Evolutionary conservation across 345 rosid species (phyloP).

Genomic region (Salix purpurea): DNA sequence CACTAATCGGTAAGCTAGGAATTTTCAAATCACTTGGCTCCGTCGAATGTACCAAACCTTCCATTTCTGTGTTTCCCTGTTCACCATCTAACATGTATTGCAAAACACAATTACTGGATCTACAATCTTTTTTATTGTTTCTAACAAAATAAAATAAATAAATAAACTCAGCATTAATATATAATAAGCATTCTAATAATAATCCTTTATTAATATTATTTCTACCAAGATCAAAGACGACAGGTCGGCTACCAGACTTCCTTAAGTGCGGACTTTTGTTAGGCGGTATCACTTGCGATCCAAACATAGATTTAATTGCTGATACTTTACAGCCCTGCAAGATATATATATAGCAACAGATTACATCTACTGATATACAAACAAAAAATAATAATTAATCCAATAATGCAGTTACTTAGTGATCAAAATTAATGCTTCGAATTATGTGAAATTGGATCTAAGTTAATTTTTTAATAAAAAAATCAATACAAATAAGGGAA

Average conservation of each 20-base stretch:
- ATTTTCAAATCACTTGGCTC: slow-evolving; percentile 49
- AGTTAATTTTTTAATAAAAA: neutral
- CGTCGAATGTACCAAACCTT: slow-evolving; percentile 36
- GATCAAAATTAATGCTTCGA: neutral
- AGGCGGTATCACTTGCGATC: slow-evolving; percentile 46
- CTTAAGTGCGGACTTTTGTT: slow-evolving; percentile 70
- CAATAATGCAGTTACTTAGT: too few species aligned
- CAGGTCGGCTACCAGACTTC: slow-evolving; percentile 75
- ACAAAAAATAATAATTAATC: too few species aligned
- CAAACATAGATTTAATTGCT: slow-evolving; percentile 48
- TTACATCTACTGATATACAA: neutral
- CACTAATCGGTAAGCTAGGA: slow-evolving; percentile 33
- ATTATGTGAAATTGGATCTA: neutral
- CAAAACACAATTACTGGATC: neutral
- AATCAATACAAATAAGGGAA: neutral
- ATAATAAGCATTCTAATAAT: neutral
- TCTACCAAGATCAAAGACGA: slow-evolving; percentile 66
- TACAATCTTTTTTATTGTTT: neutral
- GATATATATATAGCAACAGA: neutral
- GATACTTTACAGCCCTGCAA: neutral
- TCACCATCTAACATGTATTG: slow-evolving; percentile 40
- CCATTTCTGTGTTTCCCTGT: slow-evolving; percentile 49
- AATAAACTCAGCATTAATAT: neutral
- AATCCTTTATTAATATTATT: neutral
- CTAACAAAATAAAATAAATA: neutral